Base-by-base conservation (phyloP, 176 grass and related monocot genomes). In the Oryza officinalis region DNA sequence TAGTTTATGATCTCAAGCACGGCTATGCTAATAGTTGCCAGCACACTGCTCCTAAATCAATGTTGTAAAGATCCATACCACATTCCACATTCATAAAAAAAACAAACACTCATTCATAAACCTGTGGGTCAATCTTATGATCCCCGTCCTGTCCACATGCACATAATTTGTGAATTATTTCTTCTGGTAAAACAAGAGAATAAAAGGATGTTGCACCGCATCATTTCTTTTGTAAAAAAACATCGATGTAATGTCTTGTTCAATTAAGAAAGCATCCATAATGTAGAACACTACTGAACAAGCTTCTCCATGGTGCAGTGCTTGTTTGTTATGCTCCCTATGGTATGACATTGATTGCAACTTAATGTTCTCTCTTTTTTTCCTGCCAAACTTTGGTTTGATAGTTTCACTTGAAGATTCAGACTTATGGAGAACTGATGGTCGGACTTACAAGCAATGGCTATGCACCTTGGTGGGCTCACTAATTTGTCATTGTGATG, bases 401-500 rank as follows among this genome's bases (percentile, higher is more conserved):
- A 52, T 74, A 86, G 87, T 86, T 89, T 84, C 84, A 44, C 63
- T 94, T 67, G 90, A 97, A 84, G 88, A 97, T 86, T 81, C 84
- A 45, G 88, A 89, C 38, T 64, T 97, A 27, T 97, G 92, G 92
- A 33, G 71, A 66, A 94, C 95, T 77, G 90, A 94, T 69, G 90
- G 74, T 52, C 92, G 67, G 83, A 72, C 69, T 70, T 94, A 89
- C 76, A 72, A 93, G 67, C 86, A 83, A 85, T 97, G 95, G 95
- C 54, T 97, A 28, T 97, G 92, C 79, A 88, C 88, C 78, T 86
- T 97, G 83, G 92, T 90, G 82, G 87, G 94, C 79, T 91, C 92
- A 47, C 90, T 94, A 69, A 91, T 97, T 94, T 54, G 65, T 38
- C 88, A 97, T 77, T 94, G 90, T 76, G 81, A 97, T 93, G 95